A percentile compares a stretch with the other conserved stretches of the same genome.
Evolutionary conservation across 177 flowering plant species (phyloP).

Genomic region (Telopea speciosissima): DNA sequence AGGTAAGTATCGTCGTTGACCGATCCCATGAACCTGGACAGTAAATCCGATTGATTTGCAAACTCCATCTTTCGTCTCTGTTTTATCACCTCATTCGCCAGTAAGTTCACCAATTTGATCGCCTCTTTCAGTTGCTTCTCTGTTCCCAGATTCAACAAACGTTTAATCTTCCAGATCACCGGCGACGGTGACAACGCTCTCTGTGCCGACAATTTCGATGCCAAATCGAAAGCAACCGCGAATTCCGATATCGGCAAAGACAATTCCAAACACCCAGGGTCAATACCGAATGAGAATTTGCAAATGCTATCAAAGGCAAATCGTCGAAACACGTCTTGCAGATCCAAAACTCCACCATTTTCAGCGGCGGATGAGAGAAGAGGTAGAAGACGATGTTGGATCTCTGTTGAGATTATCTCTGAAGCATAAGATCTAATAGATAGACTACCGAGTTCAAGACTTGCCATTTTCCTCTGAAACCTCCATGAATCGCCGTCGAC

Average conservation of each 20-base stretch:
- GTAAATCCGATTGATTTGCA: constrained; percentile 35
- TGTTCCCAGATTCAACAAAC: constrained; percentile 27
- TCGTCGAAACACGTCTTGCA: constrained; percentile 70
- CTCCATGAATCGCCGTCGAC: constrained; percentile 70
- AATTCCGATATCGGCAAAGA: constrained; percentile 46
- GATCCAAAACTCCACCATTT: constrained; percentile 29
- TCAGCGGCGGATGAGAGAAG: constrained; percentile 19
- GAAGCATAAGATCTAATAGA: constrained; percentile 43
- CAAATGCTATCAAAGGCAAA: constrained; percentile 67
- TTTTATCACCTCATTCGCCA: constrained; percentile 54
- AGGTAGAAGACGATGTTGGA: constrained; percentile 42
- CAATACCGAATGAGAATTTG: constrained; percentile 65
- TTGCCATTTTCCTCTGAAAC: constrained; percentile 73
- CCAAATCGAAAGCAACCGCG: constrained; percentile 61
- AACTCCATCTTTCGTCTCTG: constrained; percentile 36
- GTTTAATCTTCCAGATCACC: constrained; percentile 57
- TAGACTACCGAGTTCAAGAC: constrained; percentile 54
- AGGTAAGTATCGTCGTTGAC: constrained; percentile 45
- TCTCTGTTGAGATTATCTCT: constrained; percentile 35
- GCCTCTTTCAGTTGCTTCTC: constrained; percentile 52
- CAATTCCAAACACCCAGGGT: constrained; percentile 50
- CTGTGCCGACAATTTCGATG: constrained; percentile 59
- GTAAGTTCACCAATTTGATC: constrained; percentile 26
- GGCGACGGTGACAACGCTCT: constrained; percentile 50
- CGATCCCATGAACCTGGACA: constrained; percentile 55